Conservation (phyloP, 2,329 filamentous ascomycete genomes). For the Drechslerella dactyloides region DNA sequence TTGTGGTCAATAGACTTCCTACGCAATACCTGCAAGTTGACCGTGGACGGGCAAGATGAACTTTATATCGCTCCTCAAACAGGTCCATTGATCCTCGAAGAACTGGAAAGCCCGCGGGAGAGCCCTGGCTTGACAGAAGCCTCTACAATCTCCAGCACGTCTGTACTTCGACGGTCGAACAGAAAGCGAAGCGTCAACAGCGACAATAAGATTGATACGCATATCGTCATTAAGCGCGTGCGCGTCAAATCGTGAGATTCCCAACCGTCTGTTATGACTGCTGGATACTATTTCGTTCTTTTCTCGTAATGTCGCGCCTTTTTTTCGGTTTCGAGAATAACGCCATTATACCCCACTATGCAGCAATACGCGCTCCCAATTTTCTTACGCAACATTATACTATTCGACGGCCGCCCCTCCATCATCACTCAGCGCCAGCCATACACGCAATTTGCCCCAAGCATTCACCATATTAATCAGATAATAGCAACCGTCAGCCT, state of each 20-base stretch:
- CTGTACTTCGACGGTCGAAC: slow-evolving; percentile 30
- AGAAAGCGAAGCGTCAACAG: slow-evolving; percentile 47
- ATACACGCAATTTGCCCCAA: too few species aligned
- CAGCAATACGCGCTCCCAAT: slow-evolving; percentile 21
- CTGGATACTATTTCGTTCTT: slow-evolving; percentile 8
- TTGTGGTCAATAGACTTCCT: slow-evolving; percentile 44
- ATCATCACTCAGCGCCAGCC: slow-evolving; percentile 16
- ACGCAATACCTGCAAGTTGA: slow-evolving; percentile 33
- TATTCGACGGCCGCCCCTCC: slow-evolving; percentile 27
- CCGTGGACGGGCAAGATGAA: slow-evolving; percentile 17
- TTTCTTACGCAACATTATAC: slow-evolving; percentile 5
- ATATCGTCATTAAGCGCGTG: slow-evolving; percentile 42
- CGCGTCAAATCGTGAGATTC: slow-evolving; percentile 36
- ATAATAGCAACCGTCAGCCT: slow-evolving; percentile 27
- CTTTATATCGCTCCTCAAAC: slow-evolving; percentile 39
- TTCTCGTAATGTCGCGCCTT: slow-evolving; percentile 38
- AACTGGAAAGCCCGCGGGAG: slow-evolving; percentile 40
- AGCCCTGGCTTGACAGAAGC: slow-evolving; percentile 46
- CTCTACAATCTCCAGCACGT: slow-evolving; percentile 43
- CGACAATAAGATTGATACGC: slow-evolving; percentile 36
- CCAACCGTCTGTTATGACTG: neutral
- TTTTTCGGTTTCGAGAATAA: slow-evolving; percentile 20
- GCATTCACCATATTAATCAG: slow-evolving; percentile 13
- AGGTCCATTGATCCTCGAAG: slow-evolving; percentile 31
- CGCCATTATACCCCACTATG: slow-evolving; percentile 50